Evolutionary conservation across 352 stramenopile genomes (phyloP).

Genomic region (Pythium sukuiense): DNA sequence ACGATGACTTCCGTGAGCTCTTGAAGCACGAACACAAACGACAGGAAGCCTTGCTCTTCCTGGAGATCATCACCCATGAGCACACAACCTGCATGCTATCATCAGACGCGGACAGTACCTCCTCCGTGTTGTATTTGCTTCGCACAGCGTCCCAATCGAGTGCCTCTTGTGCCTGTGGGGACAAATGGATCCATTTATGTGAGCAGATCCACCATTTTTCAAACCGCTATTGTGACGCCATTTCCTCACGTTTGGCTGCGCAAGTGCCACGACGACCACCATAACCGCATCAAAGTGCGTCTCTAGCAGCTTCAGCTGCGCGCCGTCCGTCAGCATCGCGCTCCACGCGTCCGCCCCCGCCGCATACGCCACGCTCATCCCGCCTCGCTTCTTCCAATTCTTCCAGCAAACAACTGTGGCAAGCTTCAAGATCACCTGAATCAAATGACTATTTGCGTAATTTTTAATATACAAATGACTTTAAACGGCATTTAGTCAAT

Average conservation of each 20-base stretch:
- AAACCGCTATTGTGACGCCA: background rate
- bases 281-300: conserved; percentile 31
- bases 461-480: background rate
- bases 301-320: conserved; percentile 29
- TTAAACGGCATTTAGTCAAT: background rate
- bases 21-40: conserved; percentile 37
- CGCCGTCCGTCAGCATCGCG: conserved; percentile 34
- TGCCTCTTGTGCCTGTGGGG: conserved; percentile 8
- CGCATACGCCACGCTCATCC: conserved; percentile 32
- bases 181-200: background rate
- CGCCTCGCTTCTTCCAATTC: background rate
- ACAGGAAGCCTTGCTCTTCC: conserved; percentile 45
- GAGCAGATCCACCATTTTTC: background rate
- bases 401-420: background rate
- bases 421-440: conserved; percentile 3
- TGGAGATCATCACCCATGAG: background rate
- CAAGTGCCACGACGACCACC: conserved; percentile 38
- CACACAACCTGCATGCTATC: background rate
- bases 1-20: conserved; percentile 45
- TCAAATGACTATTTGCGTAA: background rate
- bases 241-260: conserved; percentile 13
- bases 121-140: conserved; percentile 7
- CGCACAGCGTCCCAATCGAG: conserved; percentile 26
- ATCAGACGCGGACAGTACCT: background rate
- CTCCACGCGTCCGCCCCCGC: conserved; percentile 41